These are phyloP conservation scores for Endoconidiophora polonica DNA, from an alignment of 2,329 filamentous ascomycete genomes.

Conservation along the genomic window DNA sequence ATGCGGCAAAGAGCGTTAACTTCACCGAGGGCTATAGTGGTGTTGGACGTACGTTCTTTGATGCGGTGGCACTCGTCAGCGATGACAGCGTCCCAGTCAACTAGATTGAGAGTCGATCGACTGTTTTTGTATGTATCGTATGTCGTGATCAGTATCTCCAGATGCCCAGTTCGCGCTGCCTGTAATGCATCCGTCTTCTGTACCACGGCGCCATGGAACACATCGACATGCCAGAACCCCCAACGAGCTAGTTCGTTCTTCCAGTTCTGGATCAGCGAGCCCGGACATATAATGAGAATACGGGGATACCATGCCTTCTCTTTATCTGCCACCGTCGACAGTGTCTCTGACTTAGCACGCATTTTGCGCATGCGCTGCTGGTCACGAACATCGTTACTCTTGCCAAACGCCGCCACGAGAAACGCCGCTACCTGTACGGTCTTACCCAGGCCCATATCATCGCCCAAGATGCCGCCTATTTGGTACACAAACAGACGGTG, in stretches of 20 bases:
- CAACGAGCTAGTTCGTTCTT: constrained; percentile 68
- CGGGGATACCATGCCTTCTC: constrained; percentile 29
- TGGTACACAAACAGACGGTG: constrained; percentile 85
- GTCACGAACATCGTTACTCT: constrained; percentile 78
- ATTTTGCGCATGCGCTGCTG: constrained; percentile 76
- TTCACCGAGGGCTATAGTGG: constrained; percentile 73
- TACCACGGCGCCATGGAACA: constrained; percentile 50
- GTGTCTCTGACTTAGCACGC: constrained; percentile 36
- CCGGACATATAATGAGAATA: constrained; percentile 74
- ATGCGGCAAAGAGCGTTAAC: constrained; percentile 86
- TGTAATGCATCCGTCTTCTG: constrained; percentile 52
- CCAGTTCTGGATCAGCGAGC: constrained; percentile 83
- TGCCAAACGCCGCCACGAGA: constrained; percentile 79
- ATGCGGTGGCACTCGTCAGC: constrained; percentile 87
- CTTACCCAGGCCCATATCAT: constrained; percentile 96
- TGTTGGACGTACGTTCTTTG: constrained; percentile 63
- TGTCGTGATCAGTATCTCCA: constrained; percentile 89
- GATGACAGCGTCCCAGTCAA: constrained; percentile 86
- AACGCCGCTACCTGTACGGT: constrained; percentile 94
- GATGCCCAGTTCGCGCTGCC: constrained; percentile 55
- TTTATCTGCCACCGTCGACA: neutral
- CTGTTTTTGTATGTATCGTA: constrained; percentile 80
- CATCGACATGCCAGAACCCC: constrained; percentile 88
- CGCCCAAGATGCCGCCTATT: constrained; percentile 74
- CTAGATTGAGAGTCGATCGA: constrained; percentile 55